Conservation (phyloP, 2,329 filamentous ascomycete genomes). For the Chaetomium strumarium region DNA sequence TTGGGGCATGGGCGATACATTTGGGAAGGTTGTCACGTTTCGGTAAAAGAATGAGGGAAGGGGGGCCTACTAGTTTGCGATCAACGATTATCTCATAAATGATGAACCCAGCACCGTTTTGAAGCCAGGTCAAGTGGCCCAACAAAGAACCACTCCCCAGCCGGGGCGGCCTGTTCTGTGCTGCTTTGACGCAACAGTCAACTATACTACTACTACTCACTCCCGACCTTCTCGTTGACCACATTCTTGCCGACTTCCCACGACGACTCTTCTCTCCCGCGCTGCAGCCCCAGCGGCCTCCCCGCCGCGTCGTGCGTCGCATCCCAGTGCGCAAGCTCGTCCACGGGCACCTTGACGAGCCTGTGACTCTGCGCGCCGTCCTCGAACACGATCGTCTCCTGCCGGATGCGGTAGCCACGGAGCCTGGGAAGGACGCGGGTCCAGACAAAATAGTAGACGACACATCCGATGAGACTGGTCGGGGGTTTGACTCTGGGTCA, state of each 20-base stretch:
- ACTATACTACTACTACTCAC: too few species aligned
- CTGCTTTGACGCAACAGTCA: too few species aligned
- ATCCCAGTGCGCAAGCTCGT: conserved; percentile 41
- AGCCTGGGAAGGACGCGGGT: conserved; percentile 39
- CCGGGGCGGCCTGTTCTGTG: too few species aligned
- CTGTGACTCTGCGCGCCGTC: conserved; percentile 40
- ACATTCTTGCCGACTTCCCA: background rate
- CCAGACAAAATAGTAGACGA: conserved; percentile 45
- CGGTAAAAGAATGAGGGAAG: background rate
- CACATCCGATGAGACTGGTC: conserved; percentile 35
- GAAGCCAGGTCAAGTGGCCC: too few species aligned
- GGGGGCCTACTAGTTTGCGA: too few species aligned
- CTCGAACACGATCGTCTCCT: conserved; percentile 40
- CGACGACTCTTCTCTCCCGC: background rate
- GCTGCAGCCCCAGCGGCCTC: conserved; percentile 2
- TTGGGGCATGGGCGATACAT: conserved; percentile 51
- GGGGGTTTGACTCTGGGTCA: background rate
- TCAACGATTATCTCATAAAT: too few species aligned
- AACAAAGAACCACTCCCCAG: too few species aligned
- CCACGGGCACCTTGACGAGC: conserved; percentile 42
- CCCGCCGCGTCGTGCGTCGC: conserved; percentile 27
- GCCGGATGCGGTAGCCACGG: conserved; percentile 41
- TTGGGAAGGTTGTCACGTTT: conserved; percentile 44
- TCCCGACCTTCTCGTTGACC: background rate
- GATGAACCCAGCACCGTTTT: too few species aligned